Evolutionary conservation across 2,329 filamentous ascomycete species (phyloP), one percentile per base, ranked within the genome.

Genomic region (Dactylonectria estremocensis): DNA sequence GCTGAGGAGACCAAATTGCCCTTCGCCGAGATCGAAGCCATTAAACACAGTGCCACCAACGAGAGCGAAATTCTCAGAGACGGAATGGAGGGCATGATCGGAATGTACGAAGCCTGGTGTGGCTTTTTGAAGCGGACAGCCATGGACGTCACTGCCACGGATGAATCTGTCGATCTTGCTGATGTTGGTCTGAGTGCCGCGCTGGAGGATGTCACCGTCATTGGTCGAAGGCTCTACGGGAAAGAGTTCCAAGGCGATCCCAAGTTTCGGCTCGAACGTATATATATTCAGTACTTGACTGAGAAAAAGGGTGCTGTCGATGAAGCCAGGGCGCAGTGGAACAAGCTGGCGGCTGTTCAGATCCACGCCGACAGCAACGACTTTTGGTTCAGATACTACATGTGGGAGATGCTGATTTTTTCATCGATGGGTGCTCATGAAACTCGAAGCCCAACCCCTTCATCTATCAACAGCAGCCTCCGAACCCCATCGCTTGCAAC

Each of bases 21-120:
- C 0, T 97, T 97, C 75, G 86, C 91, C 24, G 92, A 93, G 56
- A 93, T 98, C 59, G 94, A 97, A 74, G 88, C 91, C 46, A 95
- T 98, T 79, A 99, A 99, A 81, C 94, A 98, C 80, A 91, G 91
- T 49, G 96, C 96, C 7, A 98, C 95, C 0, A 94, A 92, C 76
- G 94, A 94, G 24, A 92, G 94, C 9, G 86, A 97, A 48, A 86
- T 98, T 5, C 95, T 97, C 78, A 91, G 93, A 69, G 91, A 94
- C 68, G 95, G 95, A 24, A 92, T 98, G 87, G 90, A 94, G 56
- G 93, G 95, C 72, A 90, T 98, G 35, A 88, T 98, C 66, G 94
- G 97, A 75, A 94, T 98, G 77, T 95, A 98, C 77, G 91, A 94
- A 60, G 92, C 95, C 0, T 99, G 96, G 96, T 98, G 95, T 77